These are phyloP conservation scores for Paramecium biaurelia DNA, from an alignment of 73 alveolate species.

Conservation along the genomic window DNA sequence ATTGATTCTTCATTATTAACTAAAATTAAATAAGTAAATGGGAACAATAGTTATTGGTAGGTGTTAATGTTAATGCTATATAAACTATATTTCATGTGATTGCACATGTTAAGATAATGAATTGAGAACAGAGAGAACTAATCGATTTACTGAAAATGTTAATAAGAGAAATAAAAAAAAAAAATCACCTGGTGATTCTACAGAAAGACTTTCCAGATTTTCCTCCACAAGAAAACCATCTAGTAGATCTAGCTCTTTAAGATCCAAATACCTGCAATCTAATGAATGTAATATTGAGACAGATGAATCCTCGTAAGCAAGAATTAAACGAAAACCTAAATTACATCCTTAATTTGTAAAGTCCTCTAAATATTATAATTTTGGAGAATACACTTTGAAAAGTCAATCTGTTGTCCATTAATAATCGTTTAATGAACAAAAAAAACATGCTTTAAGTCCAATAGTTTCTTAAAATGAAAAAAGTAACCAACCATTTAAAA, in stretches of 20 bases:
- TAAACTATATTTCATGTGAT: constrained; percentile 38
- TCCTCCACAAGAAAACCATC: constrained; percentile 5
- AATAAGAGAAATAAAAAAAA: neutral
- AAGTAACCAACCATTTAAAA: neutral
- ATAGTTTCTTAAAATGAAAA: neutral
- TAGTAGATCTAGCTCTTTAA: neutral
- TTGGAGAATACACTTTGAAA: neutral
- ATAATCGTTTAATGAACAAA: neutral
- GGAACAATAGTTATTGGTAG: constrained; percentile 22
- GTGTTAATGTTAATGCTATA: constrained; percentile 37
- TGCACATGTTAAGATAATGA: neutral
- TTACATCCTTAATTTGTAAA: neutral
- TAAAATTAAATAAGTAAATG: neutral
- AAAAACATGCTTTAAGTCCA: neutral
- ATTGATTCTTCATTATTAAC: neutral
- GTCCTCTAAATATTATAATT: neutral
- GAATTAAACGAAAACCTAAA: neutral
- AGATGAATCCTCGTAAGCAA: neutral
- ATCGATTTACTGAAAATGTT: neutral
- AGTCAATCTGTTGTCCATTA: neutral
- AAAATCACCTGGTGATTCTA: neutral
- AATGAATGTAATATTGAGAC: neutral
- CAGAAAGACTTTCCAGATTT: constrained; percentile 19
- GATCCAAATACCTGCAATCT: neutral
- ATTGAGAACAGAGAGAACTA: neutral